phyloP scores from a whole-genome alignment of 352 stramenopile species.

The Pythium folliculosum region DNA sequence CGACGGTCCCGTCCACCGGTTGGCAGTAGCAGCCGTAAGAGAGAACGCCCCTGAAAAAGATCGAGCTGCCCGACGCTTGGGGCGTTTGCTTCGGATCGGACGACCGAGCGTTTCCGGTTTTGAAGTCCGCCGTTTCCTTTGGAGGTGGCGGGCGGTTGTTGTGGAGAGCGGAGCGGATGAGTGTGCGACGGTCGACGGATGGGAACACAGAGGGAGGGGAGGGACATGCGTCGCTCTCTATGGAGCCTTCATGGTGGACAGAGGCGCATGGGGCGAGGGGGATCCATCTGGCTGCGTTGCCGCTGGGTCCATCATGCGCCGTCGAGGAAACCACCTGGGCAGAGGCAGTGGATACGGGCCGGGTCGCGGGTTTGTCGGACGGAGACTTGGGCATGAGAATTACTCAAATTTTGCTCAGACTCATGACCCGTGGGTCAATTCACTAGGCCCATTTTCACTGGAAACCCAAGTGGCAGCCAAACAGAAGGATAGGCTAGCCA shows the following conservation, averaged over 20 bases:
- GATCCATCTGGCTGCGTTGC: conserved; percentile 4
- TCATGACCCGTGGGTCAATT: no score
- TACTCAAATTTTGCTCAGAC: no score
- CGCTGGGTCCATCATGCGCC: not conserved
- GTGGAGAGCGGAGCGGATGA: no score
- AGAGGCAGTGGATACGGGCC: not conserved
- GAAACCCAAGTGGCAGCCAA: no score
- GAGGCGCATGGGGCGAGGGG: not conserved
- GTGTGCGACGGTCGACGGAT: not conserved
- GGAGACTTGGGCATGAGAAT: no score
- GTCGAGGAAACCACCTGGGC: not conserved
- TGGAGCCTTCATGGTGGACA: not conserved
- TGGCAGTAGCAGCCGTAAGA: no score
- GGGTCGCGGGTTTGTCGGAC: not conserved
- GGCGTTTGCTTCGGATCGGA: no score
- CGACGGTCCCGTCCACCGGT: no score
- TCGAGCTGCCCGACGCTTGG: not conserved
- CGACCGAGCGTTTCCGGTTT: conserved; percentile 1
- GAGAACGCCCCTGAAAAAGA: conserved; percentile 1
- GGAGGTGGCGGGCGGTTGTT: no score
- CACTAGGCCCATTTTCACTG: no score
- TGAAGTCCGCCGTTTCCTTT: not conserved
- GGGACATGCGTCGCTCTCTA: not conserved
- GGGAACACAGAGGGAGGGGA: not conserved
- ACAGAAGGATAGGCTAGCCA: no score